Evolutionary conservation across 1,139 yeast genomes (phyloP), one percentile per base, ranked within the genome.

Genomic region (Debaryomyces sp.): DNA sequence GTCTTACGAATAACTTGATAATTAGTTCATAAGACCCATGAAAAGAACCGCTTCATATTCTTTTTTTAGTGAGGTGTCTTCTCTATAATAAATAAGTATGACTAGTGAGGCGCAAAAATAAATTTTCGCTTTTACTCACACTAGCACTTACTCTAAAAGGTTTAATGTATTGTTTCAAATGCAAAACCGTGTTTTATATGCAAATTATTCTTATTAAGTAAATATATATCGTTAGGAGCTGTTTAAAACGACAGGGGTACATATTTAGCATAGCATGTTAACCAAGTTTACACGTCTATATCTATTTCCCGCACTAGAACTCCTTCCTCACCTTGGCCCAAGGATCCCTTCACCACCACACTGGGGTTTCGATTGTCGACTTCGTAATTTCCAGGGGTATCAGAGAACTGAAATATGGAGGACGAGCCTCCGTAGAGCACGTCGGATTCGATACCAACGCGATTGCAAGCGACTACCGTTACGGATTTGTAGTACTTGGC

Each of bases 391-490:
- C 61, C 63, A 1, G 55, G 56, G 1, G 53, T 53, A 4, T 54
- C 44, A 48, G 71, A 73, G 55, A 85, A 85, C 52, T 78, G 77
- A 45, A 80, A 66, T 6, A 87, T 81, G 10, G 78, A 66, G 5
- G 87, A 80, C 0, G 90, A 78, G 0, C 96, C 96, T 0, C 89
- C 95, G 55, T 87, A 92, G 50, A 84, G 64, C 0, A 85, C 79
- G 30, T 80, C 80, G 40, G 75, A 82, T 63, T 91, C 97, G 36
- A 85, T 71, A 0, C 97, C 97, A 9, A 81, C 70, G 51, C 97
- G 69, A 62, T 91, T 90, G 55, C 89, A 85, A 18, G 83, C 67
- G 5, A 84, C 75, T 32, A 78, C 75, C 0, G 75, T 66, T 7
- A 71, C 71, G 36, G 53, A 61, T 26, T 51, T 51, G 47, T 47